Conservation (phyloP, 768 basidiomycete species). For the Leccinum uliginosum region DNA sequence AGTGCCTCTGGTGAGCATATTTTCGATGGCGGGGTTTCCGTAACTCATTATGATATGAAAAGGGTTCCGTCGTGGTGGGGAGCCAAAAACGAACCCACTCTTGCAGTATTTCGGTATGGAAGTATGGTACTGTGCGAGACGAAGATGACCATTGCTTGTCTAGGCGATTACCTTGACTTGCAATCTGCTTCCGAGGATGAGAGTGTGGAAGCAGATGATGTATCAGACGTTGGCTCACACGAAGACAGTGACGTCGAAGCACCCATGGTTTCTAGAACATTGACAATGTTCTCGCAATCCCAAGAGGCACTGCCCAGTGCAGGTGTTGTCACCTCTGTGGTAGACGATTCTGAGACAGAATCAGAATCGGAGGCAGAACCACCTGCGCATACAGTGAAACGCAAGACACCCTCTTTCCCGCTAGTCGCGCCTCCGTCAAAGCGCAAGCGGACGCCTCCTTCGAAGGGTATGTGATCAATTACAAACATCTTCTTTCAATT, state of each 20-base stretch:
- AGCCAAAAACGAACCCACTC: constrained; percentile 37
- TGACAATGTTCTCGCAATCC: constrained; percentile 8
- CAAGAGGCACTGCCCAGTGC: constrained; percentile 2
- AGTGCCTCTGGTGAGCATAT: constrained; percentile 10
- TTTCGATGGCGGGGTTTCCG: neutral
- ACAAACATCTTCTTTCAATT: neutral
- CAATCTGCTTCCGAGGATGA: constrained; percentile 50
- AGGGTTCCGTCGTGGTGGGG: constrained; percentile 1
- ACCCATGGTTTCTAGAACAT: constrained; percentile 23
- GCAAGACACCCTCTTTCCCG: constrained; percentile 20
- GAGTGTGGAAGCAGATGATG: constrained; percentile 16
- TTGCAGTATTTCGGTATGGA: constrained; percentile 46
- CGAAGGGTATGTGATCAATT: constrained; percentile 15
- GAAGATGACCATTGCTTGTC: neutral
- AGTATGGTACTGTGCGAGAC: neutral
- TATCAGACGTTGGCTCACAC: constrained; percentile 14
- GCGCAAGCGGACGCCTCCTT: constrained; percentile 10
- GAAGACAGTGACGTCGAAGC: constrained; percentile 23
- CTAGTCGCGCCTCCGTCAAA: constrained; percentile 13
- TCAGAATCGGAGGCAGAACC: constrained; percentile 27
- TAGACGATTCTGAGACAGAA: constrained; percentile 31
- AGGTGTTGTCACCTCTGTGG: neutral
- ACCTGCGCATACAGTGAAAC: constrained; percentile 14
- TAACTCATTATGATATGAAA: neutral
- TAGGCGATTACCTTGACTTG: constrained; percentile 42